phyloP scores from a whole-genome alignment of 2,329 filamentous ascomycete species.

The Venturia asperata region DNA sequence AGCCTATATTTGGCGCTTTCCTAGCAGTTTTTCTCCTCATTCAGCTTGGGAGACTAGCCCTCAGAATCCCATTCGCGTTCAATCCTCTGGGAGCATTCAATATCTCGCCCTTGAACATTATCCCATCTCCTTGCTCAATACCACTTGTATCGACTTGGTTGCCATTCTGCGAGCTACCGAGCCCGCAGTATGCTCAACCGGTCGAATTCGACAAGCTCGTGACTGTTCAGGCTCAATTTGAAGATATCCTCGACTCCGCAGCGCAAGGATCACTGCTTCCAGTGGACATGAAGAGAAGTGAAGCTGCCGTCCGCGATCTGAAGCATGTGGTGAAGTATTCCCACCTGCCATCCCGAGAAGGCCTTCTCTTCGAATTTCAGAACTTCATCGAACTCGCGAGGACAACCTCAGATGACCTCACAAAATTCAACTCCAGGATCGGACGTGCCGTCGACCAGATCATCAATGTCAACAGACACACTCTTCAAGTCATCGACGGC shows the following conservation, averaged over 20 bases:
- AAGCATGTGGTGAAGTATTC: constrained; percentile 66
- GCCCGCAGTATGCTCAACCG: constrained; percentile 26
- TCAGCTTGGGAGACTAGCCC: neutral
- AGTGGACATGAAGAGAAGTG: constrained; percentile 70
- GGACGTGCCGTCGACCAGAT: constrained; percentile 67
- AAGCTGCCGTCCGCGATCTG: constrained; percentile 66
- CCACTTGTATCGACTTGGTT: neutral
- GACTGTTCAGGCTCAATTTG: constrained; percentile 66
- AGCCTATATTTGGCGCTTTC: constrained; percentile 12
- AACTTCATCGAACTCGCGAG: constrained; percentile 65
- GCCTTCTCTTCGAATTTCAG: constrained; percentile 68
- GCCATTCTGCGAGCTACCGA: constrained; percentile 3
- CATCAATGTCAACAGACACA: constrained; percentile 70
- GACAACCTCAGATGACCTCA: constrained; percentile 58
- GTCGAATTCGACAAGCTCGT: constrained; percentile 68
- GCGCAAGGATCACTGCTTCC: constrained; percentile 61
- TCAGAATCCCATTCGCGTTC: neutral
- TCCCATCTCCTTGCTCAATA: constrained; percentile 12
- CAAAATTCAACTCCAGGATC: constrained; percentile 69
- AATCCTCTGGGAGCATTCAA: constrained; percentile 7
- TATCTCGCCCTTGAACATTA: neutral
- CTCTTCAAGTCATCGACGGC: constrained; percentile 59
- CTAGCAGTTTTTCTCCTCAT: constrained; percentile 12
- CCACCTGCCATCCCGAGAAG: constrained; percentile 57
- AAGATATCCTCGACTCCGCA: constrained; percentile 63